A percentile compares a stretch with the other conserved stretches of the same genome.
These are phyloP conservation scores for Wickerhamomyces bovis DNA, from an alignment of 805 yeast genomes.

Conservation along the genomic window DNA sequence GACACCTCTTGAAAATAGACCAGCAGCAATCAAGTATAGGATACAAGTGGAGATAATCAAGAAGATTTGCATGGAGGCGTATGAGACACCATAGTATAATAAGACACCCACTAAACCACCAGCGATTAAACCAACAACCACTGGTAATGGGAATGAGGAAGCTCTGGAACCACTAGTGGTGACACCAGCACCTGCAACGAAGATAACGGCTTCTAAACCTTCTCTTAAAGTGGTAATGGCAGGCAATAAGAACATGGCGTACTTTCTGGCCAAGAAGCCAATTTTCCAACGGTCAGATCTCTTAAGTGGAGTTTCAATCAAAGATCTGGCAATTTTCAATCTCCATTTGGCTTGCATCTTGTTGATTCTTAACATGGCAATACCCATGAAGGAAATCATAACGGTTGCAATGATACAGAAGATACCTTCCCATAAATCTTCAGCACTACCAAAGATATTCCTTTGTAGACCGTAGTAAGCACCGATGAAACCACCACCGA, in stretches of 20 bases:
- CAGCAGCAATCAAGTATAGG: conserved; percentile 85
- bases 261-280: conserved; percentile 58
- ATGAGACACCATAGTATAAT: conserved; percentile 77
- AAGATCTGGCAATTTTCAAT: conserved; percentile 82
- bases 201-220: conserved; percentile 94
- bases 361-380: conserved; percentile 92
- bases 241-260: conserved; percentile 86
- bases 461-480: conserved; percentile 75
- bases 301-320: conserved; percentile 51
- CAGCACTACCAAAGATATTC: conserved; percentile 82
- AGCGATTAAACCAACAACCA: conserved; percentile 74
- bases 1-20: conserved; percentile 86
- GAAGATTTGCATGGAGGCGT: conserved; percentile 80
- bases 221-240: conserved; percentile 90
- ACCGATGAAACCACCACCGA: conserved; percentile 94
- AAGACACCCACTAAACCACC: conserved; percentile 68
- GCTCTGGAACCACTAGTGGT: conserved; percentile 47
- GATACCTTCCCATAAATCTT: conserved; percentile 96
- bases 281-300: conserved; percentile 47
- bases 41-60: conserved; percentile 83
- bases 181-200: conserved; percentile 93
- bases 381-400: conserved; percentile 89
- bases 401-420: conserved; percentile 86
- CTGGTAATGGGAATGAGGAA: conserved; percentile 88
- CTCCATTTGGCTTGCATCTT: conserved; percentile 98